Evolutionary conservation across 331 rosid genomes (phyloP).

Genomic region (Prunus yedoensis): DNA sequence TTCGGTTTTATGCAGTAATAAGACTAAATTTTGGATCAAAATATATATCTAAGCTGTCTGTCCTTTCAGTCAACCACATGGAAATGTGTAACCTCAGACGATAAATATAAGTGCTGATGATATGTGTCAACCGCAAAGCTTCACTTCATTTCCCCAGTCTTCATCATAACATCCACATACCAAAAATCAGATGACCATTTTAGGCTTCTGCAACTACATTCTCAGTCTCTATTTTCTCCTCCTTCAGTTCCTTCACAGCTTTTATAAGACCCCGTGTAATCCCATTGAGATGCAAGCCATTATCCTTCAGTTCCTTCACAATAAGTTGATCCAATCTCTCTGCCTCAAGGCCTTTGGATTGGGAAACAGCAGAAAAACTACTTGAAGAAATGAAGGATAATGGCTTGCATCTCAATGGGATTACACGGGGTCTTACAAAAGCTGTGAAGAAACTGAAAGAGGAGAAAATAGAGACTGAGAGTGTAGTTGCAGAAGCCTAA

Average conservation of each 20-base stretch:
- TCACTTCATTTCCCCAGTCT: too few species aligned
- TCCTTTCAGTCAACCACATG: too few species aligned
- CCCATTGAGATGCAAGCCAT: conserved; percentile 22
- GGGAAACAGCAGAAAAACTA: conserved; percentile 72
- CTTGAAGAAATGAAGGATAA: conserved; percentile 70
- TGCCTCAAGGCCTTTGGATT: conserved; percentile 82
- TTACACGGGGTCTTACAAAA: conserved; percentile 60
- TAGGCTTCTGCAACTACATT: too few species aligned
- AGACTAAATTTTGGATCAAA: neutral
- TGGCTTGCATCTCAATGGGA: conserved; percentile 66
- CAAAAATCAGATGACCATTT: too few species aligned
- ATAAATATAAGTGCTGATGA: too few species aligned
- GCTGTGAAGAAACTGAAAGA: conserved; percentile 78
- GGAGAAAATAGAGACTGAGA: conserved; percentile 43
- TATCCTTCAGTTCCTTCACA: conserved; percentile 25
- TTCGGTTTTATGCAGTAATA: neutral
- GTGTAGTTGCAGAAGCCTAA: conserved; percentile 6
- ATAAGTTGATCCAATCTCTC: conserved; percentile 79
- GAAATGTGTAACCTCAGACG: too few species aligned
- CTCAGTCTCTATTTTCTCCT: too few species aligned
- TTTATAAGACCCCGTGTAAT: too few species aligned
- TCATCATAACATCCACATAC: too few species aligned
- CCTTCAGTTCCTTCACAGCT: too few species aligned
- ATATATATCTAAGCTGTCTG: too few species aligned
- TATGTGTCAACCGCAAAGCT: too few species aligned